Evolutionary conservation across 169 alveolate genomes (phyloP).

Genomic region (Babesia gibsoni): DNA sequence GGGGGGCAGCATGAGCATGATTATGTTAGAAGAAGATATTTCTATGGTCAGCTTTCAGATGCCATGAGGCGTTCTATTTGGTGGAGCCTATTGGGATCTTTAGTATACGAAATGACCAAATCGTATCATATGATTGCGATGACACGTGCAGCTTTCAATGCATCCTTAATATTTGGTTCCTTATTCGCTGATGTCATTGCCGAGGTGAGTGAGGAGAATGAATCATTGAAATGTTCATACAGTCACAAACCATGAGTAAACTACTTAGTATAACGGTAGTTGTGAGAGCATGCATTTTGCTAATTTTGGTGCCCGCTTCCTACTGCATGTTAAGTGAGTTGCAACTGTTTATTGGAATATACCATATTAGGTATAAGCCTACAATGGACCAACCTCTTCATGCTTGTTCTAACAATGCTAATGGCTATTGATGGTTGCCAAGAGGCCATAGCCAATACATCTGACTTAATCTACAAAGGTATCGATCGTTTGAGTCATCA

Average conservation of each 20-base stretch:
- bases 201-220: constrained; percentile 30
- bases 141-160: constrained; percentile 59
- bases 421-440: constrained; percentile 53
- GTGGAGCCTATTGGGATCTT: constrained; percentile 70
- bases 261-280: constrained; percentile 34
- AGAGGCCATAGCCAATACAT: constrained; percentile 63
- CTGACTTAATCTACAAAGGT: constrained; percentile 67
- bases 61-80: constrained; percentile 71
- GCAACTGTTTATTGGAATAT: neutral
- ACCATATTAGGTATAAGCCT: constrained; percentile 1
- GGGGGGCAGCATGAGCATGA: constrained; percentile 4
- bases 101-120: constrained; percentile 19
- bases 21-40: constrained; percentile 33
- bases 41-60: constrained; percentile 72
- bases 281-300: constrained; percentile 32
- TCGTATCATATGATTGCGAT: constrained; percentile 37
- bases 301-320: constrained; percentile 23
- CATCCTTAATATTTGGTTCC: constrained; percentile 59
- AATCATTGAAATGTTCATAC: neutral
- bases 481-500: constrained; percentile 62
- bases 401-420: neutral
- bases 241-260: constrained; percentile 33
- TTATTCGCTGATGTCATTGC: constrained; percentile 69
- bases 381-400: neutral
- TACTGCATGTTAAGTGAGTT: constrained; percentile 28